Conservation (phyloP, 2,329 filamentous ascomycete genomes). For the Zasmidium angulare region DNA sequence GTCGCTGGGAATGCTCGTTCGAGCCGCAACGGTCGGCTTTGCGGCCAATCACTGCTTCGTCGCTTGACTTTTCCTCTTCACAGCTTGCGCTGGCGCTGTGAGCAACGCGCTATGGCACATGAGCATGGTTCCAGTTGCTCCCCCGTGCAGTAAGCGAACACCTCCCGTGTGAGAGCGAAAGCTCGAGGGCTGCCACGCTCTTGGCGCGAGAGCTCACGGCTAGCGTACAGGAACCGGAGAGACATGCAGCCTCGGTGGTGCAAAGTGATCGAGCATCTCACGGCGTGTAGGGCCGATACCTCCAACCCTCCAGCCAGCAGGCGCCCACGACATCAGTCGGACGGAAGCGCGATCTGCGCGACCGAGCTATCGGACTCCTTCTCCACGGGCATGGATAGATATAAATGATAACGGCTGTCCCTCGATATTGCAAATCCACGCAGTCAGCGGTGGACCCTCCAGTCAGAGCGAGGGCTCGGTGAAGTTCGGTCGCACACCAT, state of each 20-base stretch:
- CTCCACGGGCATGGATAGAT: background rate
- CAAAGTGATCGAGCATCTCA: background rate
- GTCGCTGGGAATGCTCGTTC: background rate
- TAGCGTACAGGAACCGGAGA: slow-evolving; percentile 17
- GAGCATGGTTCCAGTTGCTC: slow-evolving; percentile 1
- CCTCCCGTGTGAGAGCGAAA: background rate
- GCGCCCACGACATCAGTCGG: background rate
- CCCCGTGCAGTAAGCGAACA: slow-evolving; percentile 4
- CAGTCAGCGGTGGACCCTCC: background rate
- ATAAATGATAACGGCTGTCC: background rate
- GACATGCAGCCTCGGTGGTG: slow-evolving; percentile 9
- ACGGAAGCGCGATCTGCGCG: background rate
- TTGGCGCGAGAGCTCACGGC: slow-evolving; percentile 10
- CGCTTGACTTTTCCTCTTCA: background rate
- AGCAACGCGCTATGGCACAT: slow-evolving; percentile 1
- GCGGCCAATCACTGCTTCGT: background rate
- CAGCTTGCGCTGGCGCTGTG: background rate
- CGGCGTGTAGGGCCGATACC: background rate
- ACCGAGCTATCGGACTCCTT: background rate
- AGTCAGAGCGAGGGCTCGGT: background rate
- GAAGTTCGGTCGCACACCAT: slow-evolving; percentile 1
- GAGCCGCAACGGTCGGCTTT: background rate
- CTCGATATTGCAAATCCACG: background rate
- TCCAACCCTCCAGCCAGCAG: background rate
- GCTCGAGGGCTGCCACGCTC: slow-evolving; percentile 13